phyloP scores from a whole-genome alignment of 495 filamentous ascomycete genomes.

The Staphylotrichum longicolle region DNA sequence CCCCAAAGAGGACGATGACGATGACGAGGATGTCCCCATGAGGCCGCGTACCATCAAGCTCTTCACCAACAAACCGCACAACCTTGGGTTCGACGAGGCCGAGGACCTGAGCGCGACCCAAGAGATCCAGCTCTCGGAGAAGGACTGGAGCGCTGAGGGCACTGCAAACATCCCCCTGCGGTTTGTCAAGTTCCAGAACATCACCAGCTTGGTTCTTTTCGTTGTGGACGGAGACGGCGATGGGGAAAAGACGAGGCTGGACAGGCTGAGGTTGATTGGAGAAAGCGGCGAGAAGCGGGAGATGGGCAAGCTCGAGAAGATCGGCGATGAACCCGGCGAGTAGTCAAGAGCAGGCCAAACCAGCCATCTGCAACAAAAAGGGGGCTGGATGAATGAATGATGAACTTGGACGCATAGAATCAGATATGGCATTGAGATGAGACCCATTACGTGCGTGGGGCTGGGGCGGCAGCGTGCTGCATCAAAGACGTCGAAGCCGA shows the following conservation, averaged over 20 bases:
- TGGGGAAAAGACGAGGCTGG: conserved; percentile 79
- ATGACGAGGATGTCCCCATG: conserved; percentile 60
- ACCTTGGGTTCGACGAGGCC: conserved; percentile 93
- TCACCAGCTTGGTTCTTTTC: conserved; percentile 81
- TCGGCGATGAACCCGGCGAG: conserved; percentile 73
- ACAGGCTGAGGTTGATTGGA: conserved; percentile 81
- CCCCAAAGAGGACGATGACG: conserved; percentile 57
- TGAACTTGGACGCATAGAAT: conserved; percentile 20
- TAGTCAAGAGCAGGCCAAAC: conserved; percentile 27
- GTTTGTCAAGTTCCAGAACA: conserved; percentile 96
- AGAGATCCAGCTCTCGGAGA: conserved; percentile 63
- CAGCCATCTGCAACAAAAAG: background rate
- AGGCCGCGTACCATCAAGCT: conserved; percentile 81
- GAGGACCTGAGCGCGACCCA: conserved; percentile 80
- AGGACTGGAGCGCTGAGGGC: conserved; percentile 87
- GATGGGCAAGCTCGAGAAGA: conserved; percentile 93
- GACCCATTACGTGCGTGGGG: background rate
- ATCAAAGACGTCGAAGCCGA: background rate
- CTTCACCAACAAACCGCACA: conserved; percentile 81
- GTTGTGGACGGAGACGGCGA: conserved; percentile 85
- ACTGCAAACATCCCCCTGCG: conserved; percentile 81
- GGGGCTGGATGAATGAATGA: conserved; percentile 18
- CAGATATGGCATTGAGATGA: conserved; percentile 23
- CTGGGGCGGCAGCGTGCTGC: background rate
- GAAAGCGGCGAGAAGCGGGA: conserved; percentile 91